Base-by-base conservation (phyloP, 495 filamentous ascomycete species). In the Talaromyces proteolyticus region DNA sequence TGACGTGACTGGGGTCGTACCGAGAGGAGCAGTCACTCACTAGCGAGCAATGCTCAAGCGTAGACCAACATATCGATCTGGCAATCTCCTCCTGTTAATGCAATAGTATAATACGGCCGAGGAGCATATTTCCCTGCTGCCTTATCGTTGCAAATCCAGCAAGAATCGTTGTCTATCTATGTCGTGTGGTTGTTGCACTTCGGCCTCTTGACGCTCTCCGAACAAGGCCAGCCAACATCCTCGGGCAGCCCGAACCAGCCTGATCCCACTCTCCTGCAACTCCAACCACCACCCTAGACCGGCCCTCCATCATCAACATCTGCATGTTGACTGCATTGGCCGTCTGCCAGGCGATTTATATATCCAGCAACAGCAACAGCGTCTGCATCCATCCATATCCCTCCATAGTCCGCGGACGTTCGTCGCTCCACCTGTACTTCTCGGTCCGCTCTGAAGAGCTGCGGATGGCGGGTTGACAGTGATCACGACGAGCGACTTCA, bases 381-480 rank as follows among this genome's bases (percentile, higher is more conserved):
- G 29, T 11, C n/a, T n/a, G n/a, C n/a, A n/a, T n/a, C n/a, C 16
- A 42, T 10, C 5, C 20, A 42, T 42, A 42, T 6, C 40, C 54
- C 57, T 43, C 43, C 47, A 24, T 45, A 29, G 44, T 47, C 50
- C 26, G 47, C 46, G 14, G 39, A 45, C 52, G 53, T 19, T 49
- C 51, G 44, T 55, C 63, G 44, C 53, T 52, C 50, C 37, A 29
- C 34, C 34, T 50, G 51, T 49, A 54, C 54, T 54, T 51, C 53
- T 56, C 59, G 25, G 57, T 51, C 52, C 44, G 49, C 53, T 52
- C 40, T 51, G 22, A 53, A 57, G 56, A 64, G 60, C 51, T 63
- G 62, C 70, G 68, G 57, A 76, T 78, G 74, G 74, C 74, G 69
- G 69, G 64, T 65, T 72, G 62, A 68, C 65, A 64, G 69, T 62